Base-by-base conservation (phyloP, 1,139 yeast species). In the Sugiyamaella japonica region DNA sequence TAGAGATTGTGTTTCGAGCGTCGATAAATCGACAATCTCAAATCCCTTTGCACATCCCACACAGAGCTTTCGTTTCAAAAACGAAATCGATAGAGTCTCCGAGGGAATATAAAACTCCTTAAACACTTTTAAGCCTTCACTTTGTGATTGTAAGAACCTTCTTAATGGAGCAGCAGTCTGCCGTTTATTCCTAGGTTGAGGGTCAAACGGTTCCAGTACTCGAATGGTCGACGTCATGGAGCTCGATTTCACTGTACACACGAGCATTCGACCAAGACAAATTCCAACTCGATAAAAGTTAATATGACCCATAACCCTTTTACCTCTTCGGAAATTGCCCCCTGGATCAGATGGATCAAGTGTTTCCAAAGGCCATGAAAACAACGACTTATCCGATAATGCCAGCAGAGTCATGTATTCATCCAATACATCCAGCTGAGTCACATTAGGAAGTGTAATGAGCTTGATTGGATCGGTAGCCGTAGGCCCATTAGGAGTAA, bases 21-120 rank as follows among this genome's bases (percentile, higher is more conserved):
- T 85, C 66, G 89, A 96, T 61, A 91, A 79, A 40, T 79, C 80
- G 44, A 93, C 90, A 65, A 93, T 90, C 72, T 93, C 98, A 74
- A 93, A 93, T 1, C 99, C 99, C 68, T 87, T 89, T 45, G 96
- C 86, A 67, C 99, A 93, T 17, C 99, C 99, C 60, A 93, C 87
- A 75, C 98, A 91, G 58, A 93, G 75, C 65, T 86, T 87, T 7
- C 93, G 84, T 69, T 91, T 89, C 71, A 93, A 76, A 66, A 93
- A 93, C 37, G 97, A 90, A 29, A 93, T 86, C 3, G 96, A 87
- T 32, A 91, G 86, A 2, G 97, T 96, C 63, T 93, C 98, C 7
- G 96, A 86, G 45, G 84, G 84, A 68, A 93, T 89, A 41, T 79
- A 78, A 42, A 91, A 85, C 66, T 93, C 98, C 66, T 82, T 81